Conservation (phyloP, 164 flowering plant genomes). For the Aristolochia contorta region DNA sequence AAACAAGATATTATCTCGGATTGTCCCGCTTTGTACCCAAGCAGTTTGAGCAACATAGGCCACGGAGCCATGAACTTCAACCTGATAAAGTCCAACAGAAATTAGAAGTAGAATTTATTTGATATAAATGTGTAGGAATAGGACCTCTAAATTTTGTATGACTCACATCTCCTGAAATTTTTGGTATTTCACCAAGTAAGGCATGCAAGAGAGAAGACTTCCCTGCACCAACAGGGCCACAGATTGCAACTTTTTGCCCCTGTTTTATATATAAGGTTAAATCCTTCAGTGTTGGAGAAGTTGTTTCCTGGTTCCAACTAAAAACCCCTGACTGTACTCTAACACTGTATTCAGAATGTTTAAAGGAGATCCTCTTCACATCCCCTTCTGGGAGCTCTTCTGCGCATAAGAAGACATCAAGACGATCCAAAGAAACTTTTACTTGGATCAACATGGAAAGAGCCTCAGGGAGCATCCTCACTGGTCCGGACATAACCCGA, state of each 20-base stretch:
- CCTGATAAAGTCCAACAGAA: slow-evolving; percentile 24
- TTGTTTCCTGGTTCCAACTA: slow-evolving; percentile 49
- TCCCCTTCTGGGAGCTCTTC: slow-evolving; percentile 46
- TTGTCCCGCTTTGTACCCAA: slow-evolving; percentile 89
- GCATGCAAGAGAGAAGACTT: slow-evolving; percentile 74
- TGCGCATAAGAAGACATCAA: slow-evolving; percentile 45
- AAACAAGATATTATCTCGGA: slow-evolving; percentile 72
- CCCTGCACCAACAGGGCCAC: slow-evolving; percentile 92
- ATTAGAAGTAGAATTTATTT: not conserved
- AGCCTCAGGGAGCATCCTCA: slow-evolving; percentile 54
- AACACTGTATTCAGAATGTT: slow-evolving; percentile 14
- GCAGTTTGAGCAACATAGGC: slow-evolving; percentile 85
- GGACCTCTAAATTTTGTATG: not conserved
- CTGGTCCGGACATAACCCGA: slow-evolving; percentile 60
- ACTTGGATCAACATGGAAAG: slow-evolving; percentile 63
- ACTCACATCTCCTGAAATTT: slow-evolving; percentile 68
- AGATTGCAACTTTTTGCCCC: slow-evolving; percentile 68
- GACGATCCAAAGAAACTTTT: slow-evolving; percentile 63
- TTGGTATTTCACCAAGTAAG: slow-evolving; percentile 79
- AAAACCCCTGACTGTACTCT: slow-evolving; percentile 34
- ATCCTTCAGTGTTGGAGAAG: slow-evolving; percentile 25
- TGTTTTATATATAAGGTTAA: slow-evolving; percentile 33
- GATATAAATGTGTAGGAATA: not conserved
- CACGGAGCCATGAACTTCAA: slow-evolving; percentile 45
- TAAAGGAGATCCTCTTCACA: slow-evolving; percentile 1